A percentile compares a stretch with the other conserved stretches of the same genome.
These are phyloP conservation scores for Russula sp. DNA, from an alignment of 768 basidiomycete genomes.

Conservation along the genomic window DNA sequence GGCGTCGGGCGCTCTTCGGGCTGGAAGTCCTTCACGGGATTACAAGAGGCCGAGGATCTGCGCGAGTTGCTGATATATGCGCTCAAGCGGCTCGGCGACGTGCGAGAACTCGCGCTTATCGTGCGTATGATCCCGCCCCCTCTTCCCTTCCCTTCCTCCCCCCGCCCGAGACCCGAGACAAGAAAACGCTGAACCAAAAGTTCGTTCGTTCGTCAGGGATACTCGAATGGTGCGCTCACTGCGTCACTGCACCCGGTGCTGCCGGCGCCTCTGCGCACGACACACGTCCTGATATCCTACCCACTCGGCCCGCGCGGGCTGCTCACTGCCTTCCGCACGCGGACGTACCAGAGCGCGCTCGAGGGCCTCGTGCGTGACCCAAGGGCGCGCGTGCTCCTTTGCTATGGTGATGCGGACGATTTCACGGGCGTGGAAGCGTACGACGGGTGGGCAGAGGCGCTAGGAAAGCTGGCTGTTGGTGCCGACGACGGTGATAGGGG, in stretches of 20 bases:
- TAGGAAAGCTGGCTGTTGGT: conserved; percentile 26
- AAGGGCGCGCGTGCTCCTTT: conserved; percentile 48
- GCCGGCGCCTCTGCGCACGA: conserved; percentile 43
- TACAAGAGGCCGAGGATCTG: conserved; percentile 64
- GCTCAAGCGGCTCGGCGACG: conserved; percentile 36
- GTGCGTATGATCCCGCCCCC: conserved; percentile 36
- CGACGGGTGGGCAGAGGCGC: conserved; percentile 44
- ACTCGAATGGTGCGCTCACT: conserved; percentile 76
- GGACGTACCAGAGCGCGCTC: conserved; percentile 48
- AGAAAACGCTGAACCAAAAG: not conserved
- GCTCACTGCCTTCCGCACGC: conserved; percentile 62
- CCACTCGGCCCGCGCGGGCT: conserved; percentile 61
- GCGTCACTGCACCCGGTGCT: conserved; percentile 58
- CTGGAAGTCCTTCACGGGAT: conserved; percentile 66
- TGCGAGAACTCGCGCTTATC: conserved; percentile 50
- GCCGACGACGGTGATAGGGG: not conserved
- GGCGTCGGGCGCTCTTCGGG: conserved; percentile 73
- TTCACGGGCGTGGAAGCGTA: conserved; percentile 58
- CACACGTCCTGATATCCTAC: conserved; percentile 71
- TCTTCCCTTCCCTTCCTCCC: not conserved
- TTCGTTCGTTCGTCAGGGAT: conserved; percentile 47
- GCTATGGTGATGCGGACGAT: conserved; percentile 66
- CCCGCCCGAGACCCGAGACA: not conserved
- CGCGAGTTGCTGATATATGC: conserved; percentile 55
- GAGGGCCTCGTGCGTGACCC: conserved; percentile 43